Percentiles rank a stretch among this genome's conserved stretches.
phyloP scores from a whole-genome alignment of 2,329 filamentous ascomycete species.

The Lomentospora prolificans region DNA sequence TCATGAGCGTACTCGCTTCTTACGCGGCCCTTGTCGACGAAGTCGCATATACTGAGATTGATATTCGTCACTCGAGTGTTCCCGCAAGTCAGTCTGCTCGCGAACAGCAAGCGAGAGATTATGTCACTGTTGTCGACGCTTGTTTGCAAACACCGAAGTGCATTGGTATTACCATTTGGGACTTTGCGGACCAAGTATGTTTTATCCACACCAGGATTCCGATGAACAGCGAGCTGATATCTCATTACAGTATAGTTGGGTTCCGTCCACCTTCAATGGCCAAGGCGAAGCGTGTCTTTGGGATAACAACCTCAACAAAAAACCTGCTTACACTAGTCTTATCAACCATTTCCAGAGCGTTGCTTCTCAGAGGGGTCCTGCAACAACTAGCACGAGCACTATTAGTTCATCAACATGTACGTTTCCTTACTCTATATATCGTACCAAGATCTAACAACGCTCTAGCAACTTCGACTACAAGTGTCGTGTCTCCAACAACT shows the following conservation, averaged over 20 bases:
- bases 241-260: constrained; percentile 7
- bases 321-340: constrained; percentile 13
- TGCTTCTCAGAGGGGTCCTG: background rate
- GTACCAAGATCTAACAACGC: background rate
- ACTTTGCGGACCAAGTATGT: constrained; percentile 21
- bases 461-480: background rate
- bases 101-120: constrained; percentile 34
- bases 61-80: constrained; percentile 32
- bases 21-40: constrained; percentile 36
- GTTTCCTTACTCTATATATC: background rate
- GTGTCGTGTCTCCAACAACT: background rate
- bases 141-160: constrained; percentile 22
- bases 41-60: constrained; percentile 32
- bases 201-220: too few relatives aligned
- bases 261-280: constrained; percentile 7
- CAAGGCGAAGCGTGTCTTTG: constrained; percentile 13
- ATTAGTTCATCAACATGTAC: background rate
- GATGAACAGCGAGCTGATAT: too few relatives aligned
- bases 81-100: constrained; percentile 28
- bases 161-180: constrained; percentile 29
- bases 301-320: constrained; percentile 14
- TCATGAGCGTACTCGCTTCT: constrained; percentile 30
- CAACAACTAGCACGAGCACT: background rate
- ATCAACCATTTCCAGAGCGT: constrained; percentile 2
- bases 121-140: constrained; percentile 23